Evolutionary conservation across 1,139 yeast species (phyloP).

Genomic region (Pichia sp.): DNA sequence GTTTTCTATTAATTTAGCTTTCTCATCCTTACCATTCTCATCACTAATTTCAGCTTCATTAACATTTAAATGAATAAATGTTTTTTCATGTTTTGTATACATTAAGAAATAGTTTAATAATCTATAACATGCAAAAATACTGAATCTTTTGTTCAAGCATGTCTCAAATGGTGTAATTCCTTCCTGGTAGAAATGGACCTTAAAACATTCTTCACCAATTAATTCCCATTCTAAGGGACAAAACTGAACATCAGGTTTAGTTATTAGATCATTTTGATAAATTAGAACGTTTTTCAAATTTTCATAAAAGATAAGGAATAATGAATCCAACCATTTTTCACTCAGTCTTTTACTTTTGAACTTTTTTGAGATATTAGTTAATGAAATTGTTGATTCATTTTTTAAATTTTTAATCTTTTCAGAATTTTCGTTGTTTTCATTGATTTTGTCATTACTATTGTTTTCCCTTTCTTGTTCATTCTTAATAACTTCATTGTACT

Average conservation of each 20-base stretch:
- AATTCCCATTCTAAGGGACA: slow-evolving; percentile 92
- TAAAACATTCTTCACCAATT: slow-evolving; percentile 72
- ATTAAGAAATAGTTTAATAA: slow-evolving; percentile 29
- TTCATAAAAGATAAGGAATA: slow-evolving; percentile 81
- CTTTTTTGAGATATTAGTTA: slow-evolving; percentile 20
- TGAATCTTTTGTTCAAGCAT: slow-evolving; percentile 69
- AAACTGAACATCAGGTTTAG: slow-evolving; percentile 54
- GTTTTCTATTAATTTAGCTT: slow-evolving; percentile 1
- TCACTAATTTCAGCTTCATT: background rate
- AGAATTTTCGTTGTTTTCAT: slow-evolving; percentile 23
- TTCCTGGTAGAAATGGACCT: slow-evolving; percentile 74
- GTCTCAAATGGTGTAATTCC: slow-evolving; percentile 77
- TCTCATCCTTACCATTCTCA: background rate
- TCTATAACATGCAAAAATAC: slow-evolving; percentile 42
- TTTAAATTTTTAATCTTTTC: slow-evolving; percentile 26
- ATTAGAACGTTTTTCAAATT: slow-evolving; percentile 79
- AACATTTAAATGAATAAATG: slow-evolving; percentile 19
- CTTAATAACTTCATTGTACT: slow-evolving; percentile 38
- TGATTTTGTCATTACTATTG: slow-evolving; percentile 12
- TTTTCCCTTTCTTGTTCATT: slow-evolving; percentile 11
- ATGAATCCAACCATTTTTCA: slow-evolving; percentile 90
- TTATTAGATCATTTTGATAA: slow-evolving; percentile 74
- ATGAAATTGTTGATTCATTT: slow-evolving; percentile 20
- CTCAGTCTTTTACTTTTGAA: slow-evolving; percentile 76
- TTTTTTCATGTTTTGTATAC: slow-evolving; percentile 17